These are phyloP conservation scores for Pseudozyma sp. DNA, from an alignment of 1,284 basidiomycete species.

Conservation along the genomic window DNA sequence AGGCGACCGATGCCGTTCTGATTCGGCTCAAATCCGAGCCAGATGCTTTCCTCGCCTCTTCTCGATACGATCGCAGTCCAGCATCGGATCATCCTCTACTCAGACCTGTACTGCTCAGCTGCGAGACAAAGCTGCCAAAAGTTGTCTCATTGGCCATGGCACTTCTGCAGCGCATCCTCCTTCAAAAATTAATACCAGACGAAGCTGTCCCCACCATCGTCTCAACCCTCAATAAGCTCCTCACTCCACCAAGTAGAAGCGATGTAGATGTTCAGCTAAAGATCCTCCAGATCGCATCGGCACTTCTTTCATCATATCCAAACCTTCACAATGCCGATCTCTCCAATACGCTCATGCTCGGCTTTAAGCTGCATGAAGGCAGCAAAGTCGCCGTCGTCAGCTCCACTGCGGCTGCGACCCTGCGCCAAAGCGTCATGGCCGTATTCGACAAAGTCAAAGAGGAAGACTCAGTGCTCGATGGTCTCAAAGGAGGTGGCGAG, in stretches of 20 bases:
- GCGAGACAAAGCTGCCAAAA: constrained; percentile 91
- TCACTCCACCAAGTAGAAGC: constrained; percentile 46
- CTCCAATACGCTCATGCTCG: constrained; percentile 79
- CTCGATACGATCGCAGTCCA: constrained; percentile 19
- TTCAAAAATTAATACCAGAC: constrained; percentile 77
- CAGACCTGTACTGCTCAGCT: constrained; percentile 91
- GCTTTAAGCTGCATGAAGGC: constrained; percentile 89
- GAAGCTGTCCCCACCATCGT: constrained; percentile 42
- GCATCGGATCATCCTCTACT: constrained; percentile 77
- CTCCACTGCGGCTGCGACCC: constrained; percentile 94
- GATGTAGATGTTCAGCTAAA: constrained; percentile 68
- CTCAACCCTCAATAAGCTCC: constrained; percentile 53
- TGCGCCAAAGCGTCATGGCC: constrained; percentile 96
- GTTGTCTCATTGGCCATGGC: constrained; percentile 91
- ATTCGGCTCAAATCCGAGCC: constrained; percentile 48
- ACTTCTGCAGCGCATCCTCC: constrained; percentile 89
- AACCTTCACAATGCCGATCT: constrained; percentile 58
- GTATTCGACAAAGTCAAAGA: constrained; percentile 92
- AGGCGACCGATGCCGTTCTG: constrained; percentile 56
- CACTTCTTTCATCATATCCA: constrained; percentile 59
- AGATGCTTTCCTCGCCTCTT: constrained; percentile 44
- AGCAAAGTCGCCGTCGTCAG: constrained; percentile 95
- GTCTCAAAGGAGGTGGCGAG: constrained; percentile 60
- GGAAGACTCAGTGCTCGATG: constrained; percentile 74
- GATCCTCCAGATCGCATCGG: constrained; percentile 63